Evolutionary conservation across 805 yeast species (phyloP).

Genomic region (Ogataea sp.): DNA sequence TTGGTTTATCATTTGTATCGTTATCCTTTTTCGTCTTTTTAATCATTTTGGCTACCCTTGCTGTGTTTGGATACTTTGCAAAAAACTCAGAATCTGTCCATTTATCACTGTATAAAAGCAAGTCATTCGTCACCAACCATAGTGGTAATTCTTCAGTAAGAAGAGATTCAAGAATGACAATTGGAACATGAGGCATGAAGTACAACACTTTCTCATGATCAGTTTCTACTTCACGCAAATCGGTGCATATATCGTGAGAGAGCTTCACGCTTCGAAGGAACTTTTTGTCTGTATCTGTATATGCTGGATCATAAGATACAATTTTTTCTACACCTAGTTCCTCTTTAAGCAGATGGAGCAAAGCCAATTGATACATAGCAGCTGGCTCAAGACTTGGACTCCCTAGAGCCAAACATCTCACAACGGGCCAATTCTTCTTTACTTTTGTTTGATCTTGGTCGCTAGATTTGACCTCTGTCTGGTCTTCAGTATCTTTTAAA

Average conservation of each 20-base stretch:
- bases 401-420: conserved; percentile 23
- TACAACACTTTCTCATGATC: conserved; percentile 8
- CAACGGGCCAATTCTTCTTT: background rate
- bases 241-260: too few species aligned
- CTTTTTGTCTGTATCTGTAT: conserved; percentile 12
- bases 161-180: conserved; percentile 19
- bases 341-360: conserved; percentile 10
- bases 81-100: conserved; percentile 18
- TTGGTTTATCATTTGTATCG: background rate
- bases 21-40: background rate
- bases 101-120: conserved; percentile 19
- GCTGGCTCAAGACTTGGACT: conserved; percentile 13
- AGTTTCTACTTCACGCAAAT: too few species aligned
- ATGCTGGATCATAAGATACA: conserved; percentile 25
- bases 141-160: conserved; percentile 14
- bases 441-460: too few species aligned
- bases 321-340: conserved; percentile 8
- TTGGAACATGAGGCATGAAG: conserved; percentile 28
- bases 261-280: conserved; percentile 9
- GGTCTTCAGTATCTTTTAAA: too few species aligned
- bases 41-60: conserved; percentile 13
- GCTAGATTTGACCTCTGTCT: too few species aligned
- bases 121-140: conserved; percentile 22
- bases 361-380: conserved; percentile 21
- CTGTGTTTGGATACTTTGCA: conserved; percentile 20